A percentile compares a stretch with the other conserved stretches of the same genome.
phyloP scores from a whole-genome alignment of 2,329 filamentous ascomycete genomes.

The Sclerotinia minor region DNA sequence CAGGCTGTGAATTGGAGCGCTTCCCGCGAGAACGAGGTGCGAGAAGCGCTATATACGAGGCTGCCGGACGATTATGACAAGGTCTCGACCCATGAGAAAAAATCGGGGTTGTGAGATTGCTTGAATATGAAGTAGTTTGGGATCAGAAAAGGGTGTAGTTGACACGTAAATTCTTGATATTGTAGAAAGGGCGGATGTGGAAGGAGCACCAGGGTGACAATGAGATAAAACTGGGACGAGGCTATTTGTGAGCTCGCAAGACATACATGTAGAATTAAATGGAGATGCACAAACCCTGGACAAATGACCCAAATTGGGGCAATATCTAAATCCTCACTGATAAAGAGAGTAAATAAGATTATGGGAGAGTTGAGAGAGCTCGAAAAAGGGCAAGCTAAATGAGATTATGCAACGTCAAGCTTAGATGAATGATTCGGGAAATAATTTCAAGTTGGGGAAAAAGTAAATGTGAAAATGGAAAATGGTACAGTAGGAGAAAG shows the following conservation, averaged over 20 bases:
- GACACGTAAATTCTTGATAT: not conserved
- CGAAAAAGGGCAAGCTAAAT: too few relatives aligned
- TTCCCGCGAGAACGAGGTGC: constrained; percentile 39
- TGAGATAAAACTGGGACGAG: constrained; percentile 19
- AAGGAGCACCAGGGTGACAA: constrained; percentile 19
- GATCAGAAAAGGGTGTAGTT: not conserved
- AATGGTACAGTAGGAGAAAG: too few relatives aligned
- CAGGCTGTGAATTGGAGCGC: constrained; percentile 34
- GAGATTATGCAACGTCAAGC: constrained; percentile 7
- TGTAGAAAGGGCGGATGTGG: constrained; percentile 5
- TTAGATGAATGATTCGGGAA: constrained; percentile 7
- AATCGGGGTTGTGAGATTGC: not conserved
- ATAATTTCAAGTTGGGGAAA: not conserved
- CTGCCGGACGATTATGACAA: constrained; percentile 37
- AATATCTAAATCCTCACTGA: not conserved
- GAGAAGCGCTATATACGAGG: constrained; percentile 41
- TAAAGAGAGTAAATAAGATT: not conserved
- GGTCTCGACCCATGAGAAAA: constrained; percentile 40
- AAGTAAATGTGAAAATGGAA: constrained; percentile 2
- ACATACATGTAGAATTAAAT: constrained; percentile 7
- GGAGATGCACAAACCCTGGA: constrained; percentile 4
- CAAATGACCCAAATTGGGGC: constrained; percentile 1
- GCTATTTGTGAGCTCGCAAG: constrained; percentile 15
- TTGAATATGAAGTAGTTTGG: not conserved
- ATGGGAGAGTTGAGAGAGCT: not conserved